phyloP scores from a whole-genome alignment of 106 monocot species.

The Hemerocallis citrina region DNA sequence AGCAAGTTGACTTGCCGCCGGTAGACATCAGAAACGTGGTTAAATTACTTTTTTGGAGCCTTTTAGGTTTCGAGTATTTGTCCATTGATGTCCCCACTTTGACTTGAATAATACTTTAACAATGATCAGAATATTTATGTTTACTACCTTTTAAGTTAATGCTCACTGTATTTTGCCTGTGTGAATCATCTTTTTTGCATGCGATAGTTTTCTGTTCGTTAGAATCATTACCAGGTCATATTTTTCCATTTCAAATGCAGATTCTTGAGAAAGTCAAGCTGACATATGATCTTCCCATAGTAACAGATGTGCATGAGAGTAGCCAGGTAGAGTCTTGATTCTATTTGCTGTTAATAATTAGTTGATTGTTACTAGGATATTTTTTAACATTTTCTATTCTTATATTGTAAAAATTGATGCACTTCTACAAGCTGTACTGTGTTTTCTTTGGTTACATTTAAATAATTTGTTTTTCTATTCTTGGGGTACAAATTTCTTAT shows the following conservation, averaged over 20 bases:
- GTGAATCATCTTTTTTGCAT: not conserved
- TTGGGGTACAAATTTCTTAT: too few relatives aligned
- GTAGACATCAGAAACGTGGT: too few relatives aligned
- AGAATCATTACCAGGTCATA: not conserved
- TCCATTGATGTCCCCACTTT: too few relatives aligned
- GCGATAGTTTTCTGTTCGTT: not conserved
- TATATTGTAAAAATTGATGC: not conserved
- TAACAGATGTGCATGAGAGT: conserved; percentile 95
- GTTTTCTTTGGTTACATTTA: too few relatives aligned
- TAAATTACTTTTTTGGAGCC: too few relatives aligned
- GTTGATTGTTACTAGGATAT: not conserved
- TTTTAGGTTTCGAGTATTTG: too few relatives aligned
- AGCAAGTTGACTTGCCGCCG: too few relatives aligned
- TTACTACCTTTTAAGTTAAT: too few relatives aligned
- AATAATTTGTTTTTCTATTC: too few relatives aligned
- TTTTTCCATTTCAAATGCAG: conserved; percentile 30
- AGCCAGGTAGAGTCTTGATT: conserved; percentile 43
- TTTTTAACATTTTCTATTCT: too few relatives aligned
- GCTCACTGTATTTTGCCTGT: not conserved
- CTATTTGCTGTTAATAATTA: not conserved
- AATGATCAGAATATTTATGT: too few relatives aligned
- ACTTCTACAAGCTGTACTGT: not conserved
- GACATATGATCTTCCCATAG: conserved; percentile 73
- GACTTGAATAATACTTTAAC: too few relatives aligned
- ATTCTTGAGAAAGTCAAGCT: conserved; percentile 91